These are phyloP conservation scores for Amaranthus tricolor DNA, from an alignment of 179 eudicot species.

Conservation along the genomic window DNA sequence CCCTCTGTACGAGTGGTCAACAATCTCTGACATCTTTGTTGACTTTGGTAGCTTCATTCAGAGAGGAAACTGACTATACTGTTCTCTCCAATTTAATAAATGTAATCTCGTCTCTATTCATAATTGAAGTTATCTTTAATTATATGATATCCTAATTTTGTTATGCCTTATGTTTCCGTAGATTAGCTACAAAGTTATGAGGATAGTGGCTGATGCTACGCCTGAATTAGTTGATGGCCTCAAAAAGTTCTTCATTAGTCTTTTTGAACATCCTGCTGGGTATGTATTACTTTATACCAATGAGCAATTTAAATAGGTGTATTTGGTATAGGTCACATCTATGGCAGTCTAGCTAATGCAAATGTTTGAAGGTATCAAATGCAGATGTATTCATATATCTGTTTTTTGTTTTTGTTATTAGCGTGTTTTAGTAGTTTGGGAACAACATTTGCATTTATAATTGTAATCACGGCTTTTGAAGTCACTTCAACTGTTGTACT, in stretches of 20 bases:
- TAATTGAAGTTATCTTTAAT: not conserved
- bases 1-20: slow-evolving; percentile 78
- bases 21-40: slow-evolving; percentile 68
- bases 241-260: slow-evolving; percentile 63
- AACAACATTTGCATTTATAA: not conserved
- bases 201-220: slow-evolving; percentile 82
- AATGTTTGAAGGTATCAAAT: not conserved
- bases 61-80: slow-evolving; percentile 81
- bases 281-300: slow-evolving; percentile 35
- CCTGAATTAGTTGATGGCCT: slow-evolving; percentile 57
- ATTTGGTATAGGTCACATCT: not conserved
- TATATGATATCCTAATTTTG: slow-evolving; percentile 11
- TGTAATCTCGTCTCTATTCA: slow-evolving; percentile 36
- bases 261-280: slow-evolving; percentile 82
- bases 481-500: not conserved
- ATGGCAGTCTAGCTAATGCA: not conserved
- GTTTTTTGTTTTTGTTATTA: not conserved
- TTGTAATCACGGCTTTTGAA: not conserved
- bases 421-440: not conserved
- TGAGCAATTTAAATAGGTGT: not conserved
- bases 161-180: slow-evolving; percentile 27
- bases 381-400: not conserved
- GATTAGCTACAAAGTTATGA: slow-evolving; percentile 67
- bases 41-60: slow-evolving; percentile 74
- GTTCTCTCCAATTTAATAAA: slow-evolving; percentile 77